A percentile compares a stretch with the other conserved stretches of the same genome.
Conservation (phyloP, 75 land plant species). For the Gnetum montanum region DNA sequence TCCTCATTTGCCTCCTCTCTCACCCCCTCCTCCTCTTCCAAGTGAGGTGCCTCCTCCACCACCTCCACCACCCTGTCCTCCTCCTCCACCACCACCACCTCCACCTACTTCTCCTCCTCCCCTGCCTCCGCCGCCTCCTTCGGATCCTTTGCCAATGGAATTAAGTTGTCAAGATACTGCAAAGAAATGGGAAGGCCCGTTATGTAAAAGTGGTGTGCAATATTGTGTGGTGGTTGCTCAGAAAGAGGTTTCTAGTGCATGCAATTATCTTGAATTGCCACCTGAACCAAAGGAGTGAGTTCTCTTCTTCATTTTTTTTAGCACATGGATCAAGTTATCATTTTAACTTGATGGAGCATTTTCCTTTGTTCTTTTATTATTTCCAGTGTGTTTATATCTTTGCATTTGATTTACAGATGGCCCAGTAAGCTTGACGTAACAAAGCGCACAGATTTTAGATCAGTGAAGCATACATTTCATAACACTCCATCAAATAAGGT, state of each 20-base stretch:
- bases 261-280: constrained; percentile 39
- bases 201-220: constrained; percentile 89
- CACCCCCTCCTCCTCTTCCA: constrained; percentile 39
- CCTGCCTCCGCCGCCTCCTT: constrained; percentile 25
- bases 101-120: constrained; percentile 72
- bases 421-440: constrained; percentile 86
- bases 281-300: constrained; percentile 69
- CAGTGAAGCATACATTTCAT: constrained; percentile 67
- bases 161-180: constrained; percentile 7
- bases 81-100: constrained; percentile 49
- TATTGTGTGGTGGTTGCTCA: constrained; percentile 65
- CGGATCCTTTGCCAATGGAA: constrained; percentile 12
- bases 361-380: background rate
- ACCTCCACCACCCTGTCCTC: constrained; percentile 49
- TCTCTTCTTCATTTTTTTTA: no score
- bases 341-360: background rate
- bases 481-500: constrained; percentile 64
- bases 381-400: background rate
- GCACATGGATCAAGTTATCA: background rate
- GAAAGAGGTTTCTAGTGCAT: constrained; percentile 51
- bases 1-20: constrained; percentile 45
- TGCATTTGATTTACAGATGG: constrained; percentile 59
- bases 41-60: constrained; percentile 35
- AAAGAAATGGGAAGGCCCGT: constrained; percentile 62
- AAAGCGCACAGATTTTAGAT: constrained; percentile 80